Percentiles rank a stretch among this genome's conserved stretches.
phyloP scores from a whole-genome alignment of 345 rosid species.

The Populus nigra region DNA sequence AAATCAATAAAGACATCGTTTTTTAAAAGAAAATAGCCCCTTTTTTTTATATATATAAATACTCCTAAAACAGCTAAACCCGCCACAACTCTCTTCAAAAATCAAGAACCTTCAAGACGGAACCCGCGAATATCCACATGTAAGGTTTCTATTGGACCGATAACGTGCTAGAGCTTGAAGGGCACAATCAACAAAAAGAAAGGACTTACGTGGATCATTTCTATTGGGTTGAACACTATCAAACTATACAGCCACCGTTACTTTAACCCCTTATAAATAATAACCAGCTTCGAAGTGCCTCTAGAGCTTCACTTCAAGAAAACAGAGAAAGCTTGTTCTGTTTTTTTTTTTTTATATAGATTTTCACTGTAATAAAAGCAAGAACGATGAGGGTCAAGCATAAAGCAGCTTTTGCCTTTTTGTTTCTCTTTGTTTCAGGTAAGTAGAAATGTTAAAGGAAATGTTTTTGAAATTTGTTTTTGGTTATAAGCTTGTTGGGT shows the following conservation, averaged over 20 bases:
- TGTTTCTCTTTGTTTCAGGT: conserved; percentile 37
- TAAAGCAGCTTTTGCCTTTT: conserved; percentile 7
- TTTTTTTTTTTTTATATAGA: not conserved
- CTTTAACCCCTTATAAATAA: conserved; percentile 4
- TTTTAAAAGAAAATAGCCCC: not conserved
- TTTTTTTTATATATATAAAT: not conserved
- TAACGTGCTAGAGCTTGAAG: too few relatives aligned
- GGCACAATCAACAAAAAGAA: too few relatives aligned
- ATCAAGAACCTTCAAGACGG: conserved; percentile 22
- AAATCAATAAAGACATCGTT: not conserved
- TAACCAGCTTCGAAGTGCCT: not conserved
- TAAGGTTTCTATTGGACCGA: too few relatives aligned
- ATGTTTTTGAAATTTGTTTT: not conserved
- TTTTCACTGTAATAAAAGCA: not conserved
- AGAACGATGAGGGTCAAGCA: conserved; percentile 24
- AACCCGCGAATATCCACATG: not conserved
- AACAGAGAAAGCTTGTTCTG: not conserved
- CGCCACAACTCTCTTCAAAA: not conserved
- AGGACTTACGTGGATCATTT: conserved; percentile 16
- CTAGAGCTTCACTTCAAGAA: not conserved
- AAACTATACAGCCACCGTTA: not conserved
- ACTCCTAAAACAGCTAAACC: not conserved
- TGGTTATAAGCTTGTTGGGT: not conserved
- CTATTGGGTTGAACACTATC: conserved; percentile 27
- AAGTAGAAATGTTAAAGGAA: not conserved